Evolutionary conservation across 2,329 filamentous ascomycete species (phyloP), one percentile per base, ranked within the genome.

Genomic region (Xylariomycetidae sp.): DNA sequence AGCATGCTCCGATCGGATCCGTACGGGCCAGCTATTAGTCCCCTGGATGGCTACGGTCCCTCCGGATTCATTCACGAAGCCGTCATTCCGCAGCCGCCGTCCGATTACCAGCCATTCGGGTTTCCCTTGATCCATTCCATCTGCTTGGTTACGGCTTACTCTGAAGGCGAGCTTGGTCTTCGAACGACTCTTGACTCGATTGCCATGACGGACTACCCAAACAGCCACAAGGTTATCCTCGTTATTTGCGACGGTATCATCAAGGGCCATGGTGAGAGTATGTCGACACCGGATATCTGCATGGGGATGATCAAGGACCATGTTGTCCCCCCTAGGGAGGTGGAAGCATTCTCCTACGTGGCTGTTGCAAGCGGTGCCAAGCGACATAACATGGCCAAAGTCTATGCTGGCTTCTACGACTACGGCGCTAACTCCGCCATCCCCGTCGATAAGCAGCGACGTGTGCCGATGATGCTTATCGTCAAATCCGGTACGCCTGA

Each of bases 371-470:
- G 85, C 56, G 92, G 92, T 38, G 85, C 89, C 30, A 98, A 98
- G 69, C 81, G 92, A 50, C 93, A 98, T 76, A 98, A 96, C 64
- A 98, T 96, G 92, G 90, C 92, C 50, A 95, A 96, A 70, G 79
- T 96, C 37, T 95, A 96, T 62, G 83, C 89, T 36, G 93, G 93
- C 27, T 98, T 96, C 70, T 98, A 98, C 63, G 87, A 96, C 60
- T 98, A 96, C 52, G 92, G 93, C 33, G 65, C 74, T 39, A 73
- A 85, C 46, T 94, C 87, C 9, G 66, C 74, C 32, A 85, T 98
- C 41, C 83, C 90, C 1, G 47, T 68, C 2, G 86, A 93, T 41
- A 92, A 89, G 63, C 92, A 96, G 62, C 90, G 96, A 64, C 84
- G 92, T 37, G 90, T 98, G 17, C 93, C 92, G 2, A 95, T 98